Percentiles rank a stretch among this genome's conserved stretches.
These are phyloP conservation scores for Venturia carpophila DNA, from an alignment of 2,329 filamentous ascomycete genomes.

Conservation along the genomic window DNA sequence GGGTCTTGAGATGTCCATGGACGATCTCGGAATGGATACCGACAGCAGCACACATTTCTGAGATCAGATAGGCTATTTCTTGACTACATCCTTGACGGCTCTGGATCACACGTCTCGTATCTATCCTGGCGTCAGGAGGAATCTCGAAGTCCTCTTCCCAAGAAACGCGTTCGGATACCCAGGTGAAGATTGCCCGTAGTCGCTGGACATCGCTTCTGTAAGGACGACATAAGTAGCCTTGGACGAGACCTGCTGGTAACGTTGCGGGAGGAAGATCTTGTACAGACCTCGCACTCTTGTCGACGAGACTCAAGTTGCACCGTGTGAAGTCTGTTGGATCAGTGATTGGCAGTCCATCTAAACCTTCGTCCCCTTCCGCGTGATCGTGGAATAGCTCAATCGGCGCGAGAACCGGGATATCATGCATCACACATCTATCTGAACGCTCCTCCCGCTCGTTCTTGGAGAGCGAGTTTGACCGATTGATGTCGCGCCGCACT, in stretches of 20 bases:
- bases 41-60: constrained; percentile 88
- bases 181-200: constrained; percentile 89
- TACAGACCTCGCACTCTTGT: constrained; percentile 92
- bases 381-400: constrained; percentile 81
- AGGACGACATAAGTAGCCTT: constrained; percentile 86
- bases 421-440: constrained; percentile 91
- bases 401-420: constrained; percentile 78
- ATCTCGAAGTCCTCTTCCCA: constrained; percentile 90
- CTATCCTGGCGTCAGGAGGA: constrained; percentile 51
- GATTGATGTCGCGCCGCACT: constrained; percentile 87
- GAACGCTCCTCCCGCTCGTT: constrained; percentile 78
- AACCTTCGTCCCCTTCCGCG: constrained; percentile 82
- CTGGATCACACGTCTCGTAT: constrained; percentile 76
- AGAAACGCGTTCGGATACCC: constrained; percentile 87
- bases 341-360: constrained; percentile 72
- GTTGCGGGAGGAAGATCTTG: constrained; percentile 73
- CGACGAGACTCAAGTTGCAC: constrained; percentile 77
- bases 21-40: constrained; percentile 83
- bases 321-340: constrained; percentile 74
- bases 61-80: constrained; percentile 80
- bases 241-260: constrained; percentile 73
- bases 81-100: constrained; percentile 76
- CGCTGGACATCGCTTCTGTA: constrained; percentile 92
- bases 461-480: constrained; percentile 84
- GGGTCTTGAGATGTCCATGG: constrained; percentile 81